A percentile compares a stretch with the other conserved stretches of the same genome.
phyloP scores from a whole-genome alignment of 2,329 filamentous ascomycete species.

The Hymenoscyphus infarciens region DNA sequence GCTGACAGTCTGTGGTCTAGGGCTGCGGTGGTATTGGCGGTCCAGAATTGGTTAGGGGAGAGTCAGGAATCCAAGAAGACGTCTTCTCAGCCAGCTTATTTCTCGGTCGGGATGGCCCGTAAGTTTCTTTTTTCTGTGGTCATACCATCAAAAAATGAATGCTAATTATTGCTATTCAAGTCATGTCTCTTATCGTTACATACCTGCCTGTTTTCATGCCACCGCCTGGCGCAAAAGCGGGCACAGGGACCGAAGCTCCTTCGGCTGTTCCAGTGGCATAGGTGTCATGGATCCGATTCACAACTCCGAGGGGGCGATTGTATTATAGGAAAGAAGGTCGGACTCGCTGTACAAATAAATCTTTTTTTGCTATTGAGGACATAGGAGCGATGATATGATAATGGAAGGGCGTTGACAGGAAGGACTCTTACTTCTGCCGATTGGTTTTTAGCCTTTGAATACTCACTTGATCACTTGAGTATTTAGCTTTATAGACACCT shows the following conservation, averaged over 20 bases:
- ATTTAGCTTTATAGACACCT: too few relatives aligned
- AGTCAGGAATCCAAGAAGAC: constrained; percentile 63
- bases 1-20: constrained; percentile 39
- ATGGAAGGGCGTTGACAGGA: not conserved
- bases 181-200: constrained; percentile 41
- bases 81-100: constrained; percentile 65
- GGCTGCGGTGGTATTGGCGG: constrained; percentile 69
- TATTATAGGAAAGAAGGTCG: constrained; percentile 9
- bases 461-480: not conserved
- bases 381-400: not conserved
- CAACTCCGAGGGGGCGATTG: not conserved
- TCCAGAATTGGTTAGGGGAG: constrained; percentile 76
- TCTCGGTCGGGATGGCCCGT: constrained; percentile 78
- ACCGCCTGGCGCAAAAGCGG: constrained; percentile 40
- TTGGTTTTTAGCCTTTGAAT: not conserved
- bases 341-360: not conserved
- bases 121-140: constrained; percentile 38
- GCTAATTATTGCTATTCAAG: constrained; percentile 20
- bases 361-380: not conserved
- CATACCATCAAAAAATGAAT: constrained; percentile 2
- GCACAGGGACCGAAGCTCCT: constrained; percentile 45
- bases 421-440: not conserved
- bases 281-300: not conserved
- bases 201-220: constrained; percentile 66
- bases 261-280: constrained; percentile 39